Evolutionary conservation across 2,329 filamentous ascomycete species (phyloP).

Genomic region (Chaetoscypha palmicola): DNA sequence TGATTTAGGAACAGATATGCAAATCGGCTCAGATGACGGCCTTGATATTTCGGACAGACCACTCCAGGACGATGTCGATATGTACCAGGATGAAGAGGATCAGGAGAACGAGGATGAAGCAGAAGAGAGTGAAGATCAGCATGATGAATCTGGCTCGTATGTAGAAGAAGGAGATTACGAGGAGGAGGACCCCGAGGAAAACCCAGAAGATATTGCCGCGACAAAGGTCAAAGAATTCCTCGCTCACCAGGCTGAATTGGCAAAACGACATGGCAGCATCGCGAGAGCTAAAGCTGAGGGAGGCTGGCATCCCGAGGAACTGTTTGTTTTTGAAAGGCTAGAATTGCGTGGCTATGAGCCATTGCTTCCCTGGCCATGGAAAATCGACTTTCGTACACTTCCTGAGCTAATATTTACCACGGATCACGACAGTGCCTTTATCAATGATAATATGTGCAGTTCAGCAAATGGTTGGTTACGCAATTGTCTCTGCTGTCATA

Average conservation of each 20-base stretch:
- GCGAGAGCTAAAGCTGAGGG: conserved; percentile 20
- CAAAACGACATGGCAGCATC: conserved; percentile 19
- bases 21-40: not conserved
- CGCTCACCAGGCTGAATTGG: conserved; percentile 25
- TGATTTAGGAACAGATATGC: too few relatives aligned
- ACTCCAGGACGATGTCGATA: not conserved
- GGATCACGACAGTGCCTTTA: conserved; percentile 20
- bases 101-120: conserved; percentile 8
- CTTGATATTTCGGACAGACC: not conserved
- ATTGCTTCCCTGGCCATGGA: conserved; percentile 25
- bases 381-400: conserved; percentile 28
- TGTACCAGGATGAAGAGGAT: not conserved
- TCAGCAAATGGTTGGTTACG: conserved; percentile 21
- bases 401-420: conserved; percentile 25
- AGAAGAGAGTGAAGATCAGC: conserved; percentile 3
- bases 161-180: conserved; percentile 7
- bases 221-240: conserved; percentile 28
- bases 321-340: conserved; percentile 27
- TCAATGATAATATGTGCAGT: conserved; percentile 23
- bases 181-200: conserved; percentile 1
- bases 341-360: conserved; percentile 28
- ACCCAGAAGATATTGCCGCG: conserved; percentile 12
- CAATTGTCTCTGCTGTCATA: not conserved
- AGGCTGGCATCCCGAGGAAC: conserved; percentile 27
- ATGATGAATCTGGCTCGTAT: not conserved